phyloP scores from a whole-genome alignment of 225 moss, liverwort and hornwort genomes.

The Asterella californica region DNA sequence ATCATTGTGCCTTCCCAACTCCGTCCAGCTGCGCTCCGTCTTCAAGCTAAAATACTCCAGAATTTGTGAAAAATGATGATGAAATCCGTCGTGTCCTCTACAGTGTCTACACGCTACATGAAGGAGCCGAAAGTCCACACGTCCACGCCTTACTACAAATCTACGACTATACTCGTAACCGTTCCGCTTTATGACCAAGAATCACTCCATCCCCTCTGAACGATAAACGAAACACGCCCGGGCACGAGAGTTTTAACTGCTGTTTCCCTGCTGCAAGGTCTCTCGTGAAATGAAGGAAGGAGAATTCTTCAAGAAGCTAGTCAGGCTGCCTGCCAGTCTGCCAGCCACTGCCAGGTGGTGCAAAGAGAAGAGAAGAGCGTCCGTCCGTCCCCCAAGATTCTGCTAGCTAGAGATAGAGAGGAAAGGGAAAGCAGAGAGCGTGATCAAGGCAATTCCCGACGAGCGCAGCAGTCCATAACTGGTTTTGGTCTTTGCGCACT shows the following conservation, averaged over 20 bases:
- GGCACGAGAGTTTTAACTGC: not conserved
- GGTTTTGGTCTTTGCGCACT: not conserved
- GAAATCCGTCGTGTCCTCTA: too few species aligned
- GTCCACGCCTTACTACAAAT: not conserved
- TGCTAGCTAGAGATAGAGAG: constrained; percentile 1
- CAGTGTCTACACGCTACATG: not conserved
- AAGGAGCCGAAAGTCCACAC: not conserved
- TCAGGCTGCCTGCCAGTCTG: not conserved
- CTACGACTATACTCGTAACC: not conserved
- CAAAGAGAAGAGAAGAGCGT: not conserved
- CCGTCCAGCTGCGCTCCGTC: not conserved
- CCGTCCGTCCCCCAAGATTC: not conserved
- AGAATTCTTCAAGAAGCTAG: constrained; percentile 17
- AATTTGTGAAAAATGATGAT: not conserved
- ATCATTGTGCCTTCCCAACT: not conserved
- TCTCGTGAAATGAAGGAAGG: not conserved
- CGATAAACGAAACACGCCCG: not conserved
- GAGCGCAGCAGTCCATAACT: not conserved
- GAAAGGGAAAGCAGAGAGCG: not conserved
- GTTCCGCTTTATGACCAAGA: not conserved
- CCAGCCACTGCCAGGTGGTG: constrained; percentile 8
- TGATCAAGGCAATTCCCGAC: not conserved
- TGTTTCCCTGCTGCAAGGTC: too few species aligned
- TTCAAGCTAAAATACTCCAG: not conserved
- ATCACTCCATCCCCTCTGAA: not conserved